Percentiles rank a stretch among this genome's conserved stretches.
phyloP scores from a whole-genome alignment of 768 basidiomycete species.

The Lactifluus pinguis region DNA sequence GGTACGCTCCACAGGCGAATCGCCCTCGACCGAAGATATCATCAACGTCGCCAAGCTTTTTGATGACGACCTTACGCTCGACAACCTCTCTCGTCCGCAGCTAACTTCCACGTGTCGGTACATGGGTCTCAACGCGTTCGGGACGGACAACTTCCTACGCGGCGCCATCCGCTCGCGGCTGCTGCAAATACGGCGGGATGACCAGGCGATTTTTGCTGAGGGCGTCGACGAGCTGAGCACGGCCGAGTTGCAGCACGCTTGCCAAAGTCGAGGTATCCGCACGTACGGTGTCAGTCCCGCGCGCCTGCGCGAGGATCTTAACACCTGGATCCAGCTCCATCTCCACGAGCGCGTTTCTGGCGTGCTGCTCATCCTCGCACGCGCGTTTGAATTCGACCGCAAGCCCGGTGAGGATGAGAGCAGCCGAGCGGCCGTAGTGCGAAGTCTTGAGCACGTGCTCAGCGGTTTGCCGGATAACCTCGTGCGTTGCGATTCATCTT shows the following conservation, averaged over 20 bases:
- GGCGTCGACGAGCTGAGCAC: slow-evolving; percentile 88
- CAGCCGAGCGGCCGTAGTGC: slow-evolving; percentile 73
- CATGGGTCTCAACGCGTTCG: slow-evolving; percentile 97
- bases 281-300: slow-evolving; percentile 83
- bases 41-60: slow-evolving; percentile 95
- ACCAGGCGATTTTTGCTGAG: slow-evolving; percentile 85
- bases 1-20: slow-evolving; percentile 93
- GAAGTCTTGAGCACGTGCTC: slow-evolving; percentile 81
- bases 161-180: slow-evolving; percentile 82
- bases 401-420: slow-evolving; percentile 66
- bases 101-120: slow-evolving; percentile 95
- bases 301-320: slow-evolving; percentile 78
- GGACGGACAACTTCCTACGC: slow-evolving; percentile 96
- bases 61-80: slow-evolving; percentile 94
- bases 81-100: slow-evolving; percentile 97
- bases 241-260: slow-evolving; percentile 85
- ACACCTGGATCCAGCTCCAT: slow-evolving; percentile 90
- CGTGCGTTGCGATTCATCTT: slow-evolving; percentile 37
- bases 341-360: slow-evolving; percentile 87
- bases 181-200: slow-evolving; percentile 77
- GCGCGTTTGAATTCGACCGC: slow-evolving; percentile 90
- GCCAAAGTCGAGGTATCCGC: slow-evolving; percentile 89
- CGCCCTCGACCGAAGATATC: slow-evolving; percentile 79
- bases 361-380: slow-evolving; percentile 84
- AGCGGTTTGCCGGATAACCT: slow-evolving; percentile 90